Evolutionary conservation across 192 early-diverging fungal species (phyloP).

Genomic region (Gigaspora rosea): DNA sequence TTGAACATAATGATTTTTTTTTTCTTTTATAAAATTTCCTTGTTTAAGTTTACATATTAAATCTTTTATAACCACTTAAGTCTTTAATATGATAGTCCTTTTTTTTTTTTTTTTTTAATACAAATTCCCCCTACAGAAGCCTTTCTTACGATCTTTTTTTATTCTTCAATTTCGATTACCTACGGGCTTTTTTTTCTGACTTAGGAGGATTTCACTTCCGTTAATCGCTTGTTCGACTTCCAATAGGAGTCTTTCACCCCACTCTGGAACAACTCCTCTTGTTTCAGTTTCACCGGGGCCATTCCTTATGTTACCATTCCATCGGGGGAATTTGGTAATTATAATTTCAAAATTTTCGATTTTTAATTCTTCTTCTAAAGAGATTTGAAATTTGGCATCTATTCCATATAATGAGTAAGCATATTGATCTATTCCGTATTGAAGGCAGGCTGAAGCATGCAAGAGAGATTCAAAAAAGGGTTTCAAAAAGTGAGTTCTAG

Average conservation of each 20-base stretch:
- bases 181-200: slow-evolving; percentile 20
- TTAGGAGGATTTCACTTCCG: slow-evolving; percentile 1
- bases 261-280: slow-evolving; percentile 17
- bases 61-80: too few species aligned
- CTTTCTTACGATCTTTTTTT: neutral
- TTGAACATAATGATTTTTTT: too few species aligned
- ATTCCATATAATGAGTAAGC: slow-evolving; percentile 54
- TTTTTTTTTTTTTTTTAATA: too few species aligned
- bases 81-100: too few species aligned
- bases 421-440: slow-evolving; percentile 57
- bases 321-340: slow-evolving; percentile 18
- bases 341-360: slow-evolving; percentile 22
- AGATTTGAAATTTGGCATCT: slow-evolving; percentile 41
- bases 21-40: too few species aligned
- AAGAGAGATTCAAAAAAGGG: slow-evolving; percentile 34
- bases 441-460: slow-evolving; percentile 40
- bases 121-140: neutral
- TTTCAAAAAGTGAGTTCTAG: slow-evolving; percentile 20
- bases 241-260: slow-evolving; percentile 16
- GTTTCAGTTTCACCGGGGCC: neutral
- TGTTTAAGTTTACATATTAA: too few species aligned
- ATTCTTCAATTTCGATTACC: slow-evolving; percentile 2
- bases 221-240: slow-evolving; percentile 26
- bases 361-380: slow-evolving; percentile 53
- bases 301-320: slow-evolving; percentile 18